Evolutionary conservation across 2,329 filamentous ascomycete species (phyloP).

Genomic region (Nothopassalora personata): DNA sequence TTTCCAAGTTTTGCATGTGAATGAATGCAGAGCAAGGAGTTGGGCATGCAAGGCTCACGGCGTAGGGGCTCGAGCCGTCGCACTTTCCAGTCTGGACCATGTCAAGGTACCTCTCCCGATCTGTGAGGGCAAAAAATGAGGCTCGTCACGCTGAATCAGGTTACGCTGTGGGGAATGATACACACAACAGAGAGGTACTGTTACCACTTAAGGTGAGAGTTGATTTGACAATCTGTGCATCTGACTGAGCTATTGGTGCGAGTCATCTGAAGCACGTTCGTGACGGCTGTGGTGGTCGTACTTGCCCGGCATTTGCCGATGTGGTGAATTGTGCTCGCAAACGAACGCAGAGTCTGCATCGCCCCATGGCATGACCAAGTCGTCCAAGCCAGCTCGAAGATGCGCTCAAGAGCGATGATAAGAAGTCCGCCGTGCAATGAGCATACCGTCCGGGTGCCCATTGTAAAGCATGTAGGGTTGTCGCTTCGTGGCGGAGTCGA

Average conservation of each 20-base stretch:
- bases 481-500: too few relatives aligned
- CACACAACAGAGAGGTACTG: background rate
- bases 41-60: background rate
- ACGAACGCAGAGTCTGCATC: background rate
- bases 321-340: background rate
- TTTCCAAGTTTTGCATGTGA: background rate
- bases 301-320: background rate
- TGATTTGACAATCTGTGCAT: background rate
- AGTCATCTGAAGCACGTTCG: too few relatives aligned
- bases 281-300: background rate
- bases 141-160: background rate
- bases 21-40: background rate
- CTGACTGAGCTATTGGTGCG: background rate
- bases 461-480: too few relatives aligned
- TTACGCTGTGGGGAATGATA: background rate
- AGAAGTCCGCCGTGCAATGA: too few relatives aligned
- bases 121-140: background rate
- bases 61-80: background rate
- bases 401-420: background rate
- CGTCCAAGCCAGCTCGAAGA: too few relatives aligned
- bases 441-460: background rate
- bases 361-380: background rate
- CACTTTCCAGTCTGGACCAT: background rate
- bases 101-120: too few relatives aligned
- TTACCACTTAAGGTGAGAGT: slow-evolving; percentile 1